Conservation (phyloP, 345 rosid species). For the Moringa oleifera region DNA sequence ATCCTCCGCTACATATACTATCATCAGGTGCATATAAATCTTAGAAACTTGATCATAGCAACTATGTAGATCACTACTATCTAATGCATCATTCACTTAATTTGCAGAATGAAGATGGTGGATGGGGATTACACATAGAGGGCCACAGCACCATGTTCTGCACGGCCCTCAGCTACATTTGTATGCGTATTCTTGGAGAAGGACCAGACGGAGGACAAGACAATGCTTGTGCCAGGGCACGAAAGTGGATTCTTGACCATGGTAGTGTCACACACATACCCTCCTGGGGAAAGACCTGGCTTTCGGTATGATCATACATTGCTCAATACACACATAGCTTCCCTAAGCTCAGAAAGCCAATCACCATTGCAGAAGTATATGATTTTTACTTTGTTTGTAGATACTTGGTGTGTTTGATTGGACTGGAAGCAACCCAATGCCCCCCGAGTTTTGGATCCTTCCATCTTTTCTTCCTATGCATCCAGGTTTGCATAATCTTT, state of each 20-base stretch:
- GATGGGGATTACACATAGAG: constrained; percentile 54
- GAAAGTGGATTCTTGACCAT: constrained; percentile 45
- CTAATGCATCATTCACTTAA: not conserved
- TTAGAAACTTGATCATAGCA: no score
- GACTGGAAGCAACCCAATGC: constrained; percentile 63
- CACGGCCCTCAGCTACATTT: constrained; percentile 39
- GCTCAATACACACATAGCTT: not conserved
- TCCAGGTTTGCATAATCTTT: constrained; percentile 32
- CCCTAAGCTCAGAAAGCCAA: not conserved
- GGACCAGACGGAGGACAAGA: constrained; percentile 37
- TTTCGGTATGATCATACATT: constrained; percentile 22
- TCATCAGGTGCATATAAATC: constrained; percentile 30
- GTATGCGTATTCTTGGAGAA: constrained; percentile 49
- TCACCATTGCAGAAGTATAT: not conserved
- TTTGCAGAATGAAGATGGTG: constrained; percentile 47
- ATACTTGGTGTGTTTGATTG: constrained; percentile 48
- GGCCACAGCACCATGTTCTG: constrained; percentile 55
- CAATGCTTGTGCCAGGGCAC: constrained; percentile 36
- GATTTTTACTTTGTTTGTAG: constrained; percentile 12
- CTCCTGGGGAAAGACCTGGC: constrained; percentile 62
- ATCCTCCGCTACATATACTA: constrained; percentile 40
- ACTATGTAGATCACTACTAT: not conserved
- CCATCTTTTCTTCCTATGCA: constrained; percentile 52
- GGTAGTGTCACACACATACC: constrained; percentile 39
- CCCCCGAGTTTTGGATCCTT: constrained; percentile 65